phyloP scores from a whole-genome alignment of 352 stramenopile species.

The Lagenidium sp. region DNA sequence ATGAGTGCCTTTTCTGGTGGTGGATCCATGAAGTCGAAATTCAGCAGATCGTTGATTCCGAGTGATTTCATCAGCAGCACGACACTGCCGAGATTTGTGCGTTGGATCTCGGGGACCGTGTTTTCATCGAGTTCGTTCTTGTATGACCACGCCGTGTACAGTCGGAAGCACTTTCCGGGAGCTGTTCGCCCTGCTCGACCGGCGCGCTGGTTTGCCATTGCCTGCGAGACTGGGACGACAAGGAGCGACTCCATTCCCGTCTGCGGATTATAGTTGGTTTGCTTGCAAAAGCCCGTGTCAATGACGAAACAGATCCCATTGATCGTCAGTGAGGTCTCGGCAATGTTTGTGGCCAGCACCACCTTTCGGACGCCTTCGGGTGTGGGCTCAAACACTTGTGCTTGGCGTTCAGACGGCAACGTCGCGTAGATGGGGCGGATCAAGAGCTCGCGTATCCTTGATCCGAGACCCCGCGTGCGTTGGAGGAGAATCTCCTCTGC shows the following conservation, averaged over 20 bases:
- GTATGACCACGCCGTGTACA: conserved; percentile 99
- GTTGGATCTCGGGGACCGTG: conserved; percentile 96
- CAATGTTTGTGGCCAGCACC: conserved; percentile 99
- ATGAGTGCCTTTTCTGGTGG: conserved; percentile 98
- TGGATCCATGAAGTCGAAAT: conserved; percentile 99
- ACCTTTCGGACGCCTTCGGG: conserved; percentile 95
- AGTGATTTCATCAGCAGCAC: conserved; percentile 99
- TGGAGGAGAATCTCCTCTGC: conserved; percentile 94
- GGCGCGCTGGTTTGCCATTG: conserved; percentile 95
- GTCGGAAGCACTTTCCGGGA: conserved; percentile 97
- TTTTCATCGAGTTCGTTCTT: conserved; percentile 98
- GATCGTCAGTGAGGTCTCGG: conserved; percentile 99
- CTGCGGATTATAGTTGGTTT: conserved; percentile 98
- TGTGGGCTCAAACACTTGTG: conserved; percentile 98
- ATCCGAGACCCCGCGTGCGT: conserved; percentile 91
- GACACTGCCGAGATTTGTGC: conserved; percentile 97
- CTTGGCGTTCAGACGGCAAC: conserved; percentile 96
- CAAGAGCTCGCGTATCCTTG: conserved; percentile 96
- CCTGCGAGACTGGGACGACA: conserved; percentile 96
- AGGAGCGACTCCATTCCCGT: conserved; percentile 99
- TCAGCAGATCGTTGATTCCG: conserved; percentile 98
- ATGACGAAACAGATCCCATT: conserved; percentile 99
- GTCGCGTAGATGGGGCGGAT: conserved; percentile 99
- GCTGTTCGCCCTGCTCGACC: conserved; percentile 94
- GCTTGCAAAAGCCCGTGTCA: conserved; percentile 99